Percentiles rank a stretch among this genome's conserved stretches.
Evolutionary conservation across 345 rosid species (phyloP).

Genomic region (Diplotaxis tenuifolia): DNA sequence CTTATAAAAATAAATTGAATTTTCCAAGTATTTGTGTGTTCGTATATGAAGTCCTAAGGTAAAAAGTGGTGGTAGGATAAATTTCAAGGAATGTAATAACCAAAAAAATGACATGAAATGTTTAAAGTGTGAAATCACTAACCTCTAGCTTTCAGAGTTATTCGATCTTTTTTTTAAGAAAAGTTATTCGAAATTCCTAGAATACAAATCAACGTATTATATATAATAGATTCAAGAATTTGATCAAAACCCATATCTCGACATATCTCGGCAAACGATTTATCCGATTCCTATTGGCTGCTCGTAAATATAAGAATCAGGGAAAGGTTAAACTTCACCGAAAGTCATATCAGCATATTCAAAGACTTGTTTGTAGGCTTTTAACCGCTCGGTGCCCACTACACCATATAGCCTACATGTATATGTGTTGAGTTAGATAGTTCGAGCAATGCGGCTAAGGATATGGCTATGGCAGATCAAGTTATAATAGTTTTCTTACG

Average conservation of each 20-base stretch:
- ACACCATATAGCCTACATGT: not conserved
- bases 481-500: not conserved
- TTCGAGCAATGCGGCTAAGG: not conserved
- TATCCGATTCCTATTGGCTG: slow-evolving; percentile 23
- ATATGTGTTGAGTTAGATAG: not conserved
- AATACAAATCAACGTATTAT: slow-evolving; percentile 5
- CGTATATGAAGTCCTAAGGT: not conserved
- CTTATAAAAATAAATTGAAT: not conserved
- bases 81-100: not conserved
- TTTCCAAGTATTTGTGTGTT: not conserved
- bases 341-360: slow-evolving; percentile 21
- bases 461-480: not conserved
- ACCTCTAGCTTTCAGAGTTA: not conserved
- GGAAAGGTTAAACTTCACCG: slow-evolving; percentile 11
- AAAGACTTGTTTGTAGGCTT: slow-evolving; percentile 5
- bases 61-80: not conserved
- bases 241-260: slow-evolving; percentile 29
- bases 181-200: slow-evolving; percentile 19
- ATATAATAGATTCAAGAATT: slow-evolving; percentile 13
- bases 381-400: not conserved
- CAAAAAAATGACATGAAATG: not conserved
- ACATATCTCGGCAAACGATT: slow-evolving; percentile 1
- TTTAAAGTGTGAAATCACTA: not conserved
- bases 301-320: slow-evolving; percentile 13
- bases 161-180: not conserved